Evolutionary conservation across 2,329 filamentous ascomycete genomes (phyloP), one percentile per base, ranked within the genome.

Genomic region (Venturia asperata): DNA sequence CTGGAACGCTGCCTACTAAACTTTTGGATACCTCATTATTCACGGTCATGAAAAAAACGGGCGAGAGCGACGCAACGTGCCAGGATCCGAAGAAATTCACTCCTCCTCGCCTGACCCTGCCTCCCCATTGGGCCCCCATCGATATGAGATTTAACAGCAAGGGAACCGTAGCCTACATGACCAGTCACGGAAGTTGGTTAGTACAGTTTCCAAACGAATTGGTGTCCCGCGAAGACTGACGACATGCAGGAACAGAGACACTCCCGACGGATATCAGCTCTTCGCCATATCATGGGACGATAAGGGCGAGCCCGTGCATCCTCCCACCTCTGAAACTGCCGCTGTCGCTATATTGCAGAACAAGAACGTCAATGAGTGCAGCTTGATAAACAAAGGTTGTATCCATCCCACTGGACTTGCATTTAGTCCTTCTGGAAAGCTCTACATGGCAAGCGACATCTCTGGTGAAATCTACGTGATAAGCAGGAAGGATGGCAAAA

Each of bases 141-240:
- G 63, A 64, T 68, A 83, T 91, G 71, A 84, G 85, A 67, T 92
- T 92, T 77, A 80, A 83, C 67, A 70, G 77, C 55, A 84, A 83
- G 47, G 82, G 80, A 15, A 81, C 79, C 1, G 76, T 78, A 1
- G 87, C 87, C 0, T 91, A 84, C 75, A 77, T 92, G 21, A 80
- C 85, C 0, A 90, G 91, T 75, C 88, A 90, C 73, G 88, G 89
- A 15, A 87, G 84, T 73, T 91, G 88, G 86, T 76, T 83, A n/a
- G 30, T 5, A 15, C 15, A n/a, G 7, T 21, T 27, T 11, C 11
- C 2, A 37, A 15, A 1, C 27, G 5, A 27, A 37, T 13, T 1
- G 21, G 21, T 27, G 11, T 27, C 47, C 0, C 2, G 15, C 15
- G 7, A 27, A 21, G 21, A 27, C 21, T 52, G 24, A 52, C 24